phyloP scores from a whole-genome alignment of 2,329 filamentous ascomycete genomes.

The Neopestalotiopsis sp. region DNA sequence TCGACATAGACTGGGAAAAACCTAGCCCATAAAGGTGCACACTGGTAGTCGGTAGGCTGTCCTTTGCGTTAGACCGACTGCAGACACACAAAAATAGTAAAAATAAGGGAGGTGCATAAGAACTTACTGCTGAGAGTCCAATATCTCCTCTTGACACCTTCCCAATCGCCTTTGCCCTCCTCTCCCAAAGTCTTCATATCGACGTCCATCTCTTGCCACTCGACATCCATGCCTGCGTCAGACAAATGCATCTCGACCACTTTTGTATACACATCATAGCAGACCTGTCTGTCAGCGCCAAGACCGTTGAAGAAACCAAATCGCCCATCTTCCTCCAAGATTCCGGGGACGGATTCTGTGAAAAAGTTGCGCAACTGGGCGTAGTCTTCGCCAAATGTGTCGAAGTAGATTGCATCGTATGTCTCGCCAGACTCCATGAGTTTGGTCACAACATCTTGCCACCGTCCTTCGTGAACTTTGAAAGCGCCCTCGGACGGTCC shows the following conservation, averaged over 20 bases:
- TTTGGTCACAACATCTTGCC: slow-evolving; percentile 79
- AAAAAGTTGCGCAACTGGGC: slow-evolving; percentile 85
- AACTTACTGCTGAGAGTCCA: slow-evolving; percentile 79
- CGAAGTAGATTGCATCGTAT: slow-evolving; percentile 94
- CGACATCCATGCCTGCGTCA: slow-evolving; percentile 87
- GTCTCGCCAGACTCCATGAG: slow-evolving; percentile 71
- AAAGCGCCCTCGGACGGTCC: slow-evolving; percentile 69
- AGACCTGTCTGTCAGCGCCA: slow-evolving; percentile 88
- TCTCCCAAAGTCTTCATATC: slow-evolving; percentile 68
- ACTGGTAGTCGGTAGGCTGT: slow-evolving; percentile 74
- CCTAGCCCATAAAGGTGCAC: slow-evolving; percentile 73
- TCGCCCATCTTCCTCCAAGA: slow-evolving; percentile 73
- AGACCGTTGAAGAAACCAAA: slow-evolving; percentile 93
- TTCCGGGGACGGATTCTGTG: slow-evolving; percentile 79
- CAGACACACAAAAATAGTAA: not conserved
- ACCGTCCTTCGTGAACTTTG: slow-evolving; percentile 74
- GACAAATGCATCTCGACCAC: slow-evolving; percentile 90
- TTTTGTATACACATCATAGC: slow-evolving; percentile 94
- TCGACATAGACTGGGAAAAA: not conserved
- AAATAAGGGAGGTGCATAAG: not conserved
- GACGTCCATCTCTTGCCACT: slow-evolving; percentile 81
- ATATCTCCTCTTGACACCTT: slow-evolving; percentile 85
- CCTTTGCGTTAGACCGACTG: slow-evolving; percentile 31
- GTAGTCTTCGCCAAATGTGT: slow-evolving; percentile 97
- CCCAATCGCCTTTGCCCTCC: slow-evolving; percentile 78